A percentile compares a stretch with the other conserved stretches of the same genome.
Evolutionary conservation across 495 filamentous ascomycete genomes (phyloP).

Genomic region (Endocarpon pusillum): DNA sequence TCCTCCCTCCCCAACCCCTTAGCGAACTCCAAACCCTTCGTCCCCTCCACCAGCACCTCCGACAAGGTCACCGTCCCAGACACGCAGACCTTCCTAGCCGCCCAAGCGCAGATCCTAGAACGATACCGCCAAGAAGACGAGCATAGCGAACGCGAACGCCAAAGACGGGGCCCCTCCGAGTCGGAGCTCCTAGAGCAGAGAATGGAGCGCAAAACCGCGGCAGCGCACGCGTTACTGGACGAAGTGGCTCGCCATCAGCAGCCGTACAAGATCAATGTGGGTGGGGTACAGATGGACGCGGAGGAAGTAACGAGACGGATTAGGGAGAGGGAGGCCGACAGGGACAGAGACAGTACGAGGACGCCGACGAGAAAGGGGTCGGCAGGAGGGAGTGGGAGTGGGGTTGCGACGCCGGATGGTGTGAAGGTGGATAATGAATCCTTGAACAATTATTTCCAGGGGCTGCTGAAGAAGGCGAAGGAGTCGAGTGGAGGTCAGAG

Average conservation of each 20-base stretch:
- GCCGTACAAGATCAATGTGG: constrained; percentile 96
- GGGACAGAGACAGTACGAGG: constrained; percentile 10
- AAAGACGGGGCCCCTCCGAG: constrained; percentile 13
- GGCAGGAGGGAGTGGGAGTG: constrained; percentile 1
- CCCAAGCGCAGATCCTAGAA: constrained; percentile 59
- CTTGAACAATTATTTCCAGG: constrained; percentile 49
- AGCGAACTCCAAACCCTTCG: background rate
- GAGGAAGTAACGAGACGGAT: constrained; percentile 86
- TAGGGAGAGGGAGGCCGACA: constrained; percentile 42
- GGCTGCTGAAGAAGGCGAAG: constrained; percentile 39
- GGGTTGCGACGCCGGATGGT: constrained; percentile 23
- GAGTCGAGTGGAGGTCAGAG: constrained; percentile 2
- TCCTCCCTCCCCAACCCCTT: background rate
- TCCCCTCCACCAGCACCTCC: constrained; percentile 4
- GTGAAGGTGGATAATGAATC: constrained; percentile 50
- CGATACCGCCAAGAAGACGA: constrained; percentile 44
- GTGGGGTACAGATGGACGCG: constrained; percentile 89
- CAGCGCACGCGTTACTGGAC: constrained; percentile 44
- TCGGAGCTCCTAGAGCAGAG: constrained; percentile 4
- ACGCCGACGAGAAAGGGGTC: background rate
- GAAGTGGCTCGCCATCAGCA: constrained; percentile 84
- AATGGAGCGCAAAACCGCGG: constrained; percentile 26
- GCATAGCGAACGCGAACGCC: constrained; percentile 33
- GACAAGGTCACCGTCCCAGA: constrained; percentile 57
- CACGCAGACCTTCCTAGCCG: constrained; percentile 60